These are phyloP conservation scores for Xerocomus potaroensis DNA, from an alignment of 768 basidiomycete species.

Conservation along the genomic window DNA sequence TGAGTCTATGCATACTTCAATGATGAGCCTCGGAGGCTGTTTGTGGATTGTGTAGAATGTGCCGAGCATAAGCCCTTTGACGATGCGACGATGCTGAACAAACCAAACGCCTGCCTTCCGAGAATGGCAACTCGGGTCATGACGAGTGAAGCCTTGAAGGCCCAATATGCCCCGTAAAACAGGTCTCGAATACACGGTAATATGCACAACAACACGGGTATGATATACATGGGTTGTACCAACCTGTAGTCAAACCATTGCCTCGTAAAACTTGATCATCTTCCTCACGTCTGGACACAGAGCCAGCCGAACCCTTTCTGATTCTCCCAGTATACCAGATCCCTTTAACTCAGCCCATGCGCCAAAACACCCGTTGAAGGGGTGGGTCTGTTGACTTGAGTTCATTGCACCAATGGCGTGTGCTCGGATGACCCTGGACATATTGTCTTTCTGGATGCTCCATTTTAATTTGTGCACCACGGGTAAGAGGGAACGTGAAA, in stretches of 20 bases:
- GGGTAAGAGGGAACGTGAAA: slow-evolving; percentile 62
- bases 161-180: not conserved
- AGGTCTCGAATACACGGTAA: not conserved
- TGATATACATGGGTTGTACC: not conserved
- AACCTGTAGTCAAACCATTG: slow-evolving; percentile 18
- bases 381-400: slow-evolving; percentile 10
- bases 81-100: too few species aligned
- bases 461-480: slow-evolving; percentile 66
- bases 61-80: not conserved
- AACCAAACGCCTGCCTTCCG: too few species aligned
- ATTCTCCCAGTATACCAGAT: slow-evolving; percentile 48
- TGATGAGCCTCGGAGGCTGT: slow-evolving; percentile 8
- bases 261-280: slow-evolving; percentile 58
- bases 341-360: slow-evolving; percentile 58
- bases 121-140: slow-evolving; percentile 10
- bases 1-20: slow-evolving; percentile 78
- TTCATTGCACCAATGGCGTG: slow-evolving; percentile 30
- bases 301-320: slow-evolving; percentile 63
- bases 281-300: slow-evolving; percentile 61
- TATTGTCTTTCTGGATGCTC: slow-evolving; percentile 59
- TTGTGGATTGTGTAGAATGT: slow-evolving; percentile 5
- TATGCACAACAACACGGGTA: not conserved
- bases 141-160: too few species aligned
- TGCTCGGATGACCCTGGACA: slow-evolving; percentile 54
- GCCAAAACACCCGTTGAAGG: slow-evolving; percentile 37